phyloP scores from a whole-genome alignment of 106 monocot genomes.

The Apostasia ramifera region DNA sequence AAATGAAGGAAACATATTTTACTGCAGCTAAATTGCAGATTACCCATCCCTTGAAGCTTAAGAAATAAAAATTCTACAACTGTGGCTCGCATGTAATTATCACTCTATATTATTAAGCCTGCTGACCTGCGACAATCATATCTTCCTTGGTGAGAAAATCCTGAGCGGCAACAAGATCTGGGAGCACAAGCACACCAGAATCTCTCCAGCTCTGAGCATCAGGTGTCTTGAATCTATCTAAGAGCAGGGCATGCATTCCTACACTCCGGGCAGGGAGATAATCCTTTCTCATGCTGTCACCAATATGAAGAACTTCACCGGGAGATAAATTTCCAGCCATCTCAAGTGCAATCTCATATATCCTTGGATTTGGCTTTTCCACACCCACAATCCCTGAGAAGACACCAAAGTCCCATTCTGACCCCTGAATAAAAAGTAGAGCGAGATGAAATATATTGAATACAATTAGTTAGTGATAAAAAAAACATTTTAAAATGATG shows the following conservation, averaged over 20 bases:
- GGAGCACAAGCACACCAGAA: slow-evolving; percentile 64
- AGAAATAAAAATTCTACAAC: no score
- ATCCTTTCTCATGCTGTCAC: slow-evolving; percentile 91
- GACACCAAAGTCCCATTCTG: slow-evolving; percentile 99
- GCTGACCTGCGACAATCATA: slow-evolving; percentile 11
- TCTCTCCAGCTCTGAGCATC: slow-evolving; percentile 78
- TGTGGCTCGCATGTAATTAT: no score
- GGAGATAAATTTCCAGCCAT: slow-evolving; percentile 69
- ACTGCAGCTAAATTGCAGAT: no score
- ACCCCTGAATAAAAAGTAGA: slow-evolving; percentile 38
- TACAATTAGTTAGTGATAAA: no score
- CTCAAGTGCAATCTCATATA: slow-evolving; percentile 83
- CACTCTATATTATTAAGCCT: background rate
- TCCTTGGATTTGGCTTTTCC: slow-evolving; percentile 76
- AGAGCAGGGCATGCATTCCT: slow-evolving; percentile 82
- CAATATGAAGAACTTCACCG: slow-evolving; percentile 74
- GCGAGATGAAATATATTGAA: no score
- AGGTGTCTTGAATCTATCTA: slow-evolving; percentile 81
- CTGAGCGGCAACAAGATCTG: slow-evolving; percentile 64
- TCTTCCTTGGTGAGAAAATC: slow-evolving; percentile 58
- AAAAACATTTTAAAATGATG: no score
- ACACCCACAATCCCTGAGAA: slow-evolving; percentile 87
- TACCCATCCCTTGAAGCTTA: no score
- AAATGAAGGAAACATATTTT: no score
- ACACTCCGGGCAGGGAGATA: slow-evolving; percentile 68